Base-by-base conservation (phyloP, 495 filamentous ascomycete genomes). In the Tuber borchii region DNA sequence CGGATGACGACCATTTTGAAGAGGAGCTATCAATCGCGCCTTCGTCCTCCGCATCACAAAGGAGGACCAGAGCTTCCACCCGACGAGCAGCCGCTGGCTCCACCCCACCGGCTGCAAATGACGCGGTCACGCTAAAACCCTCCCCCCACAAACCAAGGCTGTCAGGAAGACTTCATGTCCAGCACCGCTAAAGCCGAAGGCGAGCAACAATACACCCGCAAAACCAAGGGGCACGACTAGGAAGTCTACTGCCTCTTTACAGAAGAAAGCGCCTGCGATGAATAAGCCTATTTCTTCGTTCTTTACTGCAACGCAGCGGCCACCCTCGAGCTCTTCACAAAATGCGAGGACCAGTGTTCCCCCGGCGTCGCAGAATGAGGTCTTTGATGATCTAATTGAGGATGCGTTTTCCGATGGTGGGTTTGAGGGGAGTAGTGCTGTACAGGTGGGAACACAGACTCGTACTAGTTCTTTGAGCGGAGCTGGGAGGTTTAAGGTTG, bases 391-490 rank as follows among this genome's bases (percentile, higher is more conserved):
- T 42, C 26, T 80, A 26, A 87, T 88, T 74, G 87, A 88, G 68
- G 87, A 88, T 77, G 85, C 37, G 14, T 71, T 85, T 74, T 88
- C 85, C 14, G 86, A 86, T 75, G 86, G 86, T 71, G 84, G 86
- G 31, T 84, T 85, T 48, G 80, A 80, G 8, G 78, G 79, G 12
- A 80, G 69, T 43, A 72, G 42, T 14, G 31, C 37, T 14, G 40
- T 9, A 16, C 22, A n/a, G 31, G 71, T 22, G 14, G 37, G n/a
- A 37, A 40, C 69, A 6, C 31, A n/a, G 2, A 70, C 19, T 26
- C 9, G 5, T 22, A n/a, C 19, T 20, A 44, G 39, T 19, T 42
- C 45, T 34, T 44, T 20, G n/a, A 70, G n/a, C 4, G 31, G 31
- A 14, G 68, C 48, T 34, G 16, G 43, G 19, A 45, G 19, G 12